Conservation (phyloP, 805 yeast species). For the Lipomyces japonicus region DNA sequence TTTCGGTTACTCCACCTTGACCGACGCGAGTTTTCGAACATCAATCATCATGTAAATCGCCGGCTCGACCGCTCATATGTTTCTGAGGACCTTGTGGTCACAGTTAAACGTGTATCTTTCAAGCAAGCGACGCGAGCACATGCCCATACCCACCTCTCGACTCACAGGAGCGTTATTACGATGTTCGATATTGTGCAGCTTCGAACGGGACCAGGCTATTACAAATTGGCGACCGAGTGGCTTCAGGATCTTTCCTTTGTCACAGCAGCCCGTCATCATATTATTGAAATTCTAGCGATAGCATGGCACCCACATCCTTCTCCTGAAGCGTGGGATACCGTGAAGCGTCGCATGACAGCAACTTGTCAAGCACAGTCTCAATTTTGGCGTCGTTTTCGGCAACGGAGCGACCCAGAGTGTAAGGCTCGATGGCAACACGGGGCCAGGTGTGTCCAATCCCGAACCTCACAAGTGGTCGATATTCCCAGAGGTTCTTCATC, state of each 20-base stretch:
- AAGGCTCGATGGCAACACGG: not conserved
- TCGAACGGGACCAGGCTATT: not conserved
- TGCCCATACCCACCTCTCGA: not conserved
- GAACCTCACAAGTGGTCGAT: no score
- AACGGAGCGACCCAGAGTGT: not conserved
- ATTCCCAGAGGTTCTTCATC: no score
- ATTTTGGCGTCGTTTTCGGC: not conserved
- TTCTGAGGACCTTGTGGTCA: not conserved
- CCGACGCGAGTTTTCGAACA: no score
- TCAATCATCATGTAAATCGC: no score
- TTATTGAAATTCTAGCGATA: not conserved
- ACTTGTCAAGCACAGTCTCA: not conserved
- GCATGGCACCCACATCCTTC: not conserved
- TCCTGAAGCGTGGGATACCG: not conserved
- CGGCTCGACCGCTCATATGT: not conserved
- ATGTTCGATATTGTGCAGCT: not conserved
- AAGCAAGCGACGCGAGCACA: not conserved
- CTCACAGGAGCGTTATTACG: not conserved
- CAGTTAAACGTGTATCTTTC: not conserved
- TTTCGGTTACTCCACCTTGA: no score
- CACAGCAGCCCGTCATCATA: not conserved
- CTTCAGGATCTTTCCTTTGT: not conserved
- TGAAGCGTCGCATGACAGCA: not conserved
- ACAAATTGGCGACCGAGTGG: not conserved
- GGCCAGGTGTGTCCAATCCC: not conserved